Evolutionary conservation across 805 yeast genomes (phyloP).

Genomic region (Schizosaccharomyces osmophilus): DNA sequence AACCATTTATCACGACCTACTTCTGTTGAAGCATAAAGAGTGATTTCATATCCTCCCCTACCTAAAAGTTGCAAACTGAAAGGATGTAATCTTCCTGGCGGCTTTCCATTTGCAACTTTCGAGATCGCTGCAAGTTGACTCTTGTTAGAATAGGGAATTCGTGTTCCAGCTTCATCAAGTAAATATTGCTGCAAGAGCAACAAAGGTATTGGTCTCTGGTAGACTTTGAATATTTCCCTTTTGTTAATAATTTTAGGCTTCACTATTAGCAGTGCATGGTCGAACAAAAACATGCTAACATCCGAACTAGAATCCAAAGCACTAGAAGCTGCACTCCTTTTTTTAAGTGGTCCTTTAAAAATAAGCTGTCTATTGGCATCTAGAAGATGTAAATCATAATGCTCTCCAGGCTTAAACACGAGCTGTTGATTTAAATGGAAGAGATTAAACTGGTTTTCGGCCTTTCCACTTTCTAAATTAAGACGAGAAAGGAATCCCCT

Average conservation of each 20-base stretch:
- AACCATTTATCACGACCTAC: conserved; percentile 53
- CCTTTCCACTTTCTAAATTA: conserved; percentile 75
- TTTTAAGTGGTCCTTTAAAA: conserved; percentile 52
- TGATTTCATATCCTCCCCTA: conserved; percentile 22
- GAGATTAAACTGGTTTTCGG: conserved; percentile 75
- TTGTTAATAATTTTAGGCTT: conserved; percentile 69
- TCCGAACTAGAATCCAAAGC: conserved; percentile 28
- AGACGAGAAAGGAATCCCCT: conserved; percentile 52
- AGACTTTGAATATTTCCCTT: conserved; percentile 75
- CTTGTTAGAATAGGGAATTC: not conserved
- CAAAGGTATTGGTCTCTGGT: conserved; percentile 31
- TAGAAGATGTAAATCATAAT: conserved; percentile 60
- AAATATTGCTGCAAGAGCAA: conserved; percentile 11
- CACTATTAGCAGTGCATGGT: conserved; percentile 65
- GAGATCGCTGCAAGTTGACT: not conserved
- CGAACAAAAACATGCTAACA: conserved; percentile 67
- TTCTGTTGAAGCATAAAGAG: conserved; percentile 18
- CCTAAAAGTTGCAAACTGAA: conserved; percentile 27
- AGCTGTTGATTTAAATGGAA: conserved; percentile 68
- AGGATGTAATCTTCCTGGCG: conserved; percentile 16
- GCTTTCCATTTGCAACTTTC: not conserved
- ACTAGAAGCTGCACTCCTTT: conserved; percentile 49
- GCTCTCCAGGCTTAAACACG: conserved; percentile 58
- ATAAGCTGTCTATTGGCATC: conserved; percentile 61
- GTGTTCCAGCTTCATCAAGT: not conserved